phyloP scores from a whole-genome alignment of 129 eudicot species.

The Deinandra increscens region DNA sequence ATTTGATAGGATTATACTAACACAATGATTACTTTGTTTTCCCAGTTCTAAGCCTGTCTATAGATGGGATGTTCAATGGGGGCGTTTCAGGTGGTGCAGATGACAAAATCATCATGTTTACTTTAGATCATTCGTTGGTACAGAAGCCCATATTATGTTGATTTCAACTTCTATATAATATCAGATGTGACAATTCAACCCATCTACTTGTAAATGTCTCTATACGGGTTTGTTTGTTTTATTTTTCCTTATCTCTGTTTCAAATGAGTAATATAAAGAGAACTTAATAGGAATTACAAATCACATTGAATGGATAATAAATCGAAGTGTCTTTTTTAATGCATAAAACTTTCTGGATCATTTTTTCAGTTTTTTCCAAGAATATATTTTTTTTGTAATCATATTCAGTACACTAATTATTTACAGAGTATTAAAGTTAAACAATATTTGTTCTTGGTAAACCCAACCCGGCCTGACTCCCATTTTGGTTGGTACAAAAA shows the following conservation, averaged over 20 bases:
- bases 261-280: not conserved
- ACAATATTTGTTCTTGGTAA: not conserved
- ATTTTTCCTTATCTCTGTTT: not conserved
- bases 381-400: not conserved
- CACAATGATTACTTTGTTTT: not conserved
- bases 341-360: not conserved
- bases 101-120: constrained; percentile 55
- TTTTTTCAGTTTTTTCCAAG: not conserved
- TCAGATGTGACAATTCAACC: not conserved
- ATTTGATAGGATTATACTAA: not conserved
- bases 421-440: not conserved
- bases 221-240: not conserved
- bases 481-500: not conserved
- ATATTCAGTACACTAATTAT: not conserved
- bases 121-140: constrained; percentile 61
- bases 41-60: constrained; percentile 54
- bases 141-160: constrained; percentile 14
- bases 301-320: not conserved
- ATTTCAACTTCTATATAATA: constrained; percentile 7
- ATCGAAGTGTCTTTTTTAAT: not conserved
- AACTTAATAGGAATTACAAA: not conserved
- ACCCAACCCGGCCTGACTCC: not conserved
- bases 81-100: constrained; percentile 88
- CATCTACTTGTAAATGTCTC: not conserved
- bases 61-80: constrained; percentile 61